Base-by-base conservation (phyloP, 805 yeast genomes). In the Brettanomyces naardenensis region DNA sequence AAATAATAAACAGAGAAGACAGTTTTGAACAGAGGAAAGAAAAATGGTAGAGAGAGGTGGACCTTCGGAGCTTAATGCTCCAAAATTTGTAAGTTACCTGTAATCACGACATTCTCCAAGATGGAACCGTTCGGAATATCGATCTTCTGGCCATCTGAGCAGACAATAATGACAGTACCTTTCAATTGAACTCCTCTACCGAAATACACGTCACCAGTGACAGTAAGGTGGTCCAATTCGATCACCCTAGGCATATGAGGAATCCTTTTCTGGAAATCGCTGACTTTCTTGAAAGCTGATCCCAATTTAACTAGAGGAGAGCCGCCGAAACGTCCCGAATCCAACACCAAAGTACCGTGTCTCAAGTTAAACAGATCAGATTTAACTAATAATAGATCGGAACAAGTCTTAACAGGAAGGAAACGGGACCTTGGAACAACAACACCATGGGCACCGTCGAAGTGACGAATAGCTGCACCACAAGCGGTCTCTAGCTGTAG, bases 391-490 rank as follows among this genome's bases (percentile, higher is more conserved):
- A 92, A 68, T 64, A 92, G 68, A 62, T 92, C 98, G 5, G 97
- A 88, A 63, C 92, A 87, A 15, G 98, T 92, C 72, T 92, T 92
- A 53, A 92, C 98, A 13, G 98, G 98, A 67, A 92, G 74, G 75
- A 92, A 92, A 61, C 98, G 80, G 30, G 95, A 76, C 70, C 98
- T 86, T 65, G 98, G 97, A 28, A 92, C 98, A 54, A 88, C 95
- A 52, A 92, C 94, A 66, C 98, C 98, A 55, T 87, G 95, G 22
- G 97, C 96, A 52, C 86, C 84, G 48, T 80, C 71, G 66, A 92
- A 92, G 66, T 89, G 90, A 66, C 95, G 84, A 59, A 92, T 92
- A 34, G 97, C 97, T 28, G 98, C 97, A 71, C 98, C 98, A 52
- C 87, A 95, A 21, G 98, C 98, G 36, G 98, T 92, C 71, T 92